A percentile compares a stretch with the other conserved stretches of the same genome.
These are phyloP conservation scores for Micractinium sp. DNA, from an alignment of 139 green algal genomes.

Conservation along the genomic window DNA sequence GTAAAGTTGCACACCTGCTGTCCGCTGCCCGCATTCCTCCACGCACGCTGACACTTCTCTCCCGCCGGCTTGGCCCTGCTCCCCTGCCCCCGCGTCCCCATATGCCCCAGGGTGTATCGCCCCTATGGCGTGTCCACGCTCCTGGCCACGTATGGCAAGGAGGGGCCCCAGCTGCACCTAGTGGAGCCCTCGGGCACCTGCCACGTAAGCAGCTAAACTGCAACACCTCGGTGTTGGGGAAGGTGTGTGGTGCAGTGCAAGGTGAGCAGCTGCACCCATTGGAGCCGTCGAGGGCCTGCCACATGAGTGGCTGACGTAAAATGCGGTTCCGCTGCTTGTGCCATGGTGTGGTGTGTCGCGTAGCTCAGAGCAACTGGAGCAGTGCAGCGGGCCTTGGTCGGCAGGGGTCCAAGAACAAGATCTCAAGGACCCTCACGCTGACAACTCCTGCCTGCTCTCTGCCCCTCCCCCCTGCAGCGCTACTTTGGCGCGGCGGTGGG, in stretches of 20 bases:
- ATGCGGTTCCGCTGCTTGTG: too few species aligned
- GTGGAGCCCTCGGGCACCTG: slow-evolving; percentile 87
- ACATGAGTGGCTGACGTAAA: not conserved
- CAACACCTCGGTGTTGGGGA: not conserved
- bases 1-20: not conserved
- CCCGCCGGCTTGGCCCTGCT: not conserved
- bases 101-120: slow-evolving; percentile 38
- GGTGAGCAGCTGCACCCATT: too few species aligned
- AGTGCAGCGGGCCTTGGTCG: too few species aligned
- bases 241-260: too few species aligned
- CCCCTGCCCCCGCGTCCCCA: not conserved
- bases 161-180: slow-evolving; percentile 91
- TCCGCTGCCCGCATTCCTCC: not conserved
- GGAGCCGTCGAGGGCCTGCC: too few species aligned
- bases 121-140: slow-evolving; percentile 86
- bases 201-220: slow-evolving; percentile 24
- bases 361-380: too few species aligned
- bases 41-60: not conserved
- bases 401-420: too few species aligned
- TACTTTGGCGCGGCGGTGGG: slow-evolving; percentile 96
- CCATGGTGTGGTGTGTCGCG: too few species aligned
- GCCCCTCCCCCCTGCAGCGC: slow-evolving; percentile 50
- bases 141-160: slow-evolving; percentile 83
- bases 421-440: too few species aligned
- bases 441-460: too few species aligned